Conservation (phyloP, 371 early-diverging fungal genomes). For the Apophysomyces trapeziformis region DNA sequence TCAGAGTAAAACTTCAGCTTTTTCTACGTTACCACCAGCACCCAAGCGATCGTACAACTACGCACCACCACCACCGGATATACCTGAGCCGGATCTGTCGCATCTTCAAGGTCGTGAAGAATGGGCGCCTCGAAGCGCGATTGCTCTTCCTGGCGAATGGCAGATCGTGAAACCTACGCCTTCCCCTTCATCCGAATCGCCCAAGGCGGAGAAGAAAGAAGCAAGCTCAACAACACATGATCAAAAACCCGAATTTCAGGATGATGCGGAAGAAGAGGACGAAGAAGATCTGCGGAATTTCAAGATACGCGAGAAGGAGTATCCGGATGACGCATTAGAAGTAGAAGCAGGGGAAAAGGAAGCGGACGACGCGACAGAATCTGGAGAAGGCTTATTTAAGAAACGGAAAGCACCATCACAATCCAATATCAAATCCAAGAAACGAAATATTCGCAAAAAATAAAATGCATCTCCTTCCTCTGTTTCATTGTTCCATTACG, state of each 20-base stretch:
- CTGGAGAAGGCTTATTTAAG: conserved; percentile 46
- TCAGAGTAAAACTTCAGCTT: not conserved
- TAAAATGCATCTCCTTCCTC: not conserved
- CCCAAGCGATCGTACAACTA: conserved; percentile 8
- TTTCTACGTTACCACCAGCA: conserved; percentile 10
- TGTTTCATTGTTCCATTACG: too few species aligned
- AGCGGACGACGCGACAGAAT: conserved; percentile 15
- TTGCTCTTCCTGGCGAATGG: conserved; percentile 49
- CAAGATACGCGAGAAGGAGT: conserved; percentile 62
- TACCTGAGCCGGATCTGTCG: conserved; percentile 15
- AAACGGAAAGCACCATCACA: conserved; percentile 47
- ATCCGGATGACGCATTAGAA: conserved; percentile 24
- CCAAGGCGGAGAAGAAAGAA: conserved; percentile 7
- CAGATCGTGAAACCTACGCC: conserved; percentile 28
- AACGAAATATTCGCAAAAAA: conserved; percentile 3
- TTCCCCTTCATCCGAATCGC: conserved; percentile 1
- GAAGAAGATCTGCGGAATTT: conserved; percentile 56
- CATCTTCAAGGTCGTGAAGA: conserved; percentile 39
- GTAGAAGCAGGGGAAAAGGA: conserved; percentile 14
- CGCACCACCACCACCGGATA: conserved; percentile 23
- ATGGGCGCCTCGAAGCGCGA: conserved; percentile 37
- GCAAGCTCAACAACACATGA: conserved; percentile 33
- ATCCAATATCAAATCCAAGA: not conserved
- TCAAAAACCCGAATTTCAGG: conserved; percentile 41
- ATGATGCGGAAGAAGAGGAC: conserved; percentile 53